A percentile compares a stretch with the other conserved stretches of the same genome.
Conservation (phyloP, 495 filamentous ascomycete genomes). For the Penicillium atrosanguineum region DNA sequence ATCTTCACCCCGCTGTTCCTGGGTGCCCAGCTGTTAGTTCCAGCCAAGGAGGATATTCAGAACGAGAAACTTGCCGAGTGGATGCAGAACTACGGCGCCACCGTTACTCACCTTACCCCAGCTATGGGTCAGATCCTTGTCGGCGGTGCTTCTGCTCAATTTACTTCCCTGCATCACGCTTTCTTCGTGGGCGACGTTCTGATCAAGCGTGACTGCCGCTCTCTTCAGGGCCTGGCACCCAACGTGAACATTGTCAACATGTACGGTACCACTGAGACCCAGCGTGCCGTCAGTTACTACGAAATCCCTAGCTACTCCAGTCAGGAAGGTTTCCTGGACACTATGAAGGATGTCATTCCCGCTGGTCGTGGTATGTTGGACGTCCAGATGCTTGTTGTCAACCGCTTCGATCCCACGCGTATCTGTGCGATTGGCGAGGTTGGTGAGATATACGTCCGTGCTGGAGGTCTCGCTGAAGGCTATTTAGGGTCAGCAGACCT, state of each 20-base stretch:
- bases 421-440: slow-evolving; percentile 79
- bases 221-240: slow-evolving; percentile 70
- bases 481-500: slow-evolving; percentile 71
- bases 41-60: slow-evolving; percentile 79
- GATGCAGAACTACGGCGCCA: slow-evolving; percentile 77
- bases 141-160: slow-evolving; percentile 75
- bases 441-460: slow-evolving; percentile 86
- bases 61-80: slow-evolving; percentile 89
- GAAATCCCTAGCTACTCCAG: slow-evolving; percentile 70
- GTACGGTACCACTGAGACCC: slow-evolving; percentile 92
- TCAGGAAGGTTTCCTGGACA: slow-evolving; percentile 67
- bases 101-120: slow-evolving; percentile 88
- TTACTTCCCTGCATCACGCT: slow-evolving; percentile 72
- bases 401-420: slow-evolving; percentile 67
- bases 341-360: slow-evolving; percentile 76
- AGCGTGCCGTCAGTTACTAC: slow-evolving; percentile 82
- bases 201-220: slow-evolving; percentile 81
- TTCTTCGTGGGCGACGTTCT: slow-evolving; percentile 95
- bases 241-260: slow-evolving; percentile 85
- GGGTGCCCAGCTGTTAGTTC: slow-evolving; percentile 78
- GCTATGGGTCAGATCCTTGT: slow-evolving; percentile 95
- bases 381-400: slow-evolving; percentile 88
- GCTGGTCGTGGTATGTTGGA: slow-evolving; percentile 89
- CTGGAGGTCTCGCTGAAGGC: slow-evolving; percentile 84
- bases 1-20: slow-evolving; percentile 94